Evolutionary conservation across 805 yeast genomes (phyloP).

Genomic region (Ogataea zsoltii): DNA sequence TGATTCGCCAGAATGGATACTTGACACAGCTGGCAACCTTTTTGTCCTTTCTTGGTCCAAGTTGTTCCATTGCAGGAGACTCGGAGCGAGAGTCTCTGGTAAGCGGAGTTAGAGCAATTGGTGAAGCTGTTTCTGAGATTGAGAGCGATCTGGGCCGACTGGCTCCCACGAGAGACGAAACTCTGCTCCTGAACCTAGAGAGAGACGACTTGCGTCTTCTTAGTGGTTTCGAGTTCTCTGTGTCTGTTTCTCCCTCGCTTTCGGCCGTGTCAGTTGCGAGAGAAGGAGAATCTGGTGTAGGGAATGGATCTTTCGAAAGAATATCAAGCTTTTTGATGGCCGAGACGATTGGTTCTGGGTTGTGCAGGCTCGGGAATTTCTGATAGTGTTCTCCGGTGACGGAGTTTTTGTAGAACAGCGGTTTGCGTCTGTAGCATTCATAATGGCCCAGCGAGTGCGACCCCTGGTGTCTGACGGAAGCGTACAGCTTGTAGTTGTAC

Average conservation of each 20-base stretch:
- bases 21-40: constrained; percentile 56
- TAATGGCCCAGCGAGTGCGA: constrained; percentile 89
- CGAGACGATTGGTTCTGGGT: not conserved
- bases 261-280: not conserved
- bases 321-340: constrained; percentile 5
- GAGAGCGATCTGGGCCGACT: constrained; percentile 16
- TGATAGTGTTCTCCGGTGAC: constrained; percentile 26
- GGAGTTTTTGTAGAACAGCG: constrained; percentile 50
- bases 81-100: not conserved
- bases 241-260: not conserved
- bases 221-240: not conserved
- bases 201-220: constrained; percentile 15
- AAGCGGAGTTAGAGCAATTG: constrained; percentile 5
- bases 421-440: constrained; percentile 82
- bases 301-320: not conserved
- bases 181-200: constrained; percentile 22
- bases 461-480: constrained; percentile 84
- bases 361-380: constrained; percentile 15
- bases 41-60: constrained; percentile 31
- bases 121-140: constrained; percentile 5
- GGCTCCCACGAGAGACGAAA: constrained; percentile 24
- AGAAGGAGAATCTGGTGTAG: not conserved
- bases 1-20: constrained; percentile 80
- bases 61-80: not conserved
- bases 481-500: constrained; percentile 57